Conservation (phyloP, 768 basidiomycete genomes). For the Suillus hirtellus region DNA sequence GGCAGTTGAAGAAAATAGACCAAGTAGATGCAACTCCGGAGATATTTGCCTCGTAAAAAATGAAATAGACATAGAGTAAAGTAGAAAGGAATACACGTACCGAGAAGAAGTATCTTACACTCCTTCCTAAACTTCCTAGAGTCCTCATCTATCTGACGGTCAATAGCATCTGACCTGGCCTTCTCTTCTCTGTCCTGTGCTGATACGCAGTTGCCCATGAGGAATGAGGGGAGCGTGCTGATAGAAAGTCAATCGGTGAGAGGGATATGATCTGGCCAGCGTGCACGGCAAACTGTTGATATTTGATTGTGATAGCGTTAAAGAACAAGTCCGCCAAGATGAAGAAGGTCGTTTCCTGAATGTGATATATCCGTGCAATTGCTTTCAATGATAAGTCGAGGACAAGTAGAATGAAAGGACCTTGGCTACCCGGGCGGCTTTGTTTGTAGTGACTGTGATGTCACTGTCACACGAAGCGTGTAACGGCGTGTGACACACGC, state of each 20-base stretch:
- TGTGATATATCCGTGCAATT: conserved; percentile 6
- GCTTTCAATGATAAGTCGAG: conserved; percentile 6
- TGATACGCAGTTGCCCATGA: conserved; percentile 73
- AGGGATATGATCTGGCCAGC: not conserved
- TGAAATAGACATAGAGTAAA: conserved; percentile 14
- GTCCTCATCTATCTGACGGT: conserved; percentile 86
- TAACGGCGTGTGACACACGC: not conserved
- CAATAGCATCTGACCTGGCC: conserved; percentile 71
- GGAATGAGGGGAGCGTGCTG: conserved; percentile 1
- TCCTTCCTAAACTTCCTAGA: conserved; percentile 78
- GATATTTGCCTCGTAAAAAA: conserved; percentile 8
- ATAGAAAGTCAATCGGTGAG: conserved; percentile 1
- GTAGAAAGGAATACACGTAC: conserved; percentile 46
- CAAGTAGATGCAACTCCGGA: not conserved
- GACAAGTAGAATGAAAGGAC: conserved; percentile 25
- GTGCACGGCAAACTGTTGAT: not conserved
- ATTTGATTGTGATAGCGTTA: no score
- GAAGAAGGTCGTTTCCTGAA: conserved; percentile 14
- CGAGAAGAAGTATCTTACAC: conserved; percentile 92
- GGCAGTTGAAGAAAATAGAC: not conserved
- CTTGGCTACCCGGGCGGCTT: conserved; percentile 10
- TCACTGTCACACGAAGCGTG: conserved; percentile 18
- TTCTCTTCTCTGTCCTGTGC: conserved; percentile 57
- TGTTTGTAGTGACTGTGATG: conserved; percentile 8
- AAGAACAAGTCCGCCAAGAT: conserved; percentile 13